A percentile compares a stretch with the other conserved stretches of the same genome.
These are phyloP conservation scores for Chrysopogon serrulatus DNA, from an alignment of 176 grass and related monocot species.

Conservation along the genomic window DNA sequence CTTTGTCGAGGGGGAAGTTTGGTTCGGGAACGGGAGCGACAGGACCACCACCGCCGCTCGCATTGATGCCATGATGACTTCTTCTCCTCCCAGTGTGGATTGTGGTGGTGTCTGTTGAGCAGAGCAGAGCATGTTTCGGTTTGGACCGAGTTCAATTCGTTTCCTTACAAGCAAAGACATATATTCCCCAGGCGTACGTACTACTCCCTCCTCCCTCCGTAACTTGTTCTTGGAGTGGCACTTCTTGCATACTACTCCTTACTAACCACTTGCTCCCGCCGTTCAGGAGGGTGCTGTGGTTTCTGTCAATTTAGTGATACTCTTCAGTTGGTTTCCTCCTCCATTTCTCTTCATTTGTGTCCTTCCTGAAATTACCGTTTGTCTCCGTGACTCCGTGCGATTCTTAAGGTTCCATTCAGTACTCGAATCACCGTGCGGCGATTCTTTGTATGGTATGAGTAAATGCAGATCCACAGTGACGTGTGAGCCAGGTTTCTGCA, in stretches of 20 bases:
- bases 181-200: constrained; percentile 7
- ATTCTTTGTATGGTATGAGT: neutral
- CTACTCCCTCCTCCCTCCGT: neutral
- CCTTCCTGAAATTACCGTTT: neutral
- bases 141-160: constrained; percentile 37
- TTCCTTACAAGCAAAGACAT: constrained; percentile 38
- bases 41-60: constrained; percentile 29
- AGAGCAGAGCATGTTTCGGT: constrained; percentile 11
- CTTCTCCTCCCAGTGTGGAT: neutral
- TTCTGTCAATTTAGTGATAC: neutral
- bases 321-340: neutral
- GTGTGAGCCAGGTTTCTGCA: constrained; percentile 29
- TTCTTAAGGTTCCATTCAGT: neutral
- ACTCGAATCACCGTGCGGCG: neutral
- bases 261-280: neutral
- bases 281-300: neutral
- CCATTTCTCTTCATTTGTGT: neutral
- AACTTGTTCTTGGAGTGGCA: neutral
- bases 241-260: neutral
- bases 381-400: neutral
- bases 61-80: constrained; percentile 38
- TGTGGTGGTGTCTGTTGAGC: constrained; percentile 32
- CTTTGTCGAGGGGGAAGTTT: neutral
- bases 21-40: neutral
- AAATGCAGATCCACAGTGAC: constrained; percentile 15